A percentile compares a stretch with the other conserved stretches of the same genome.
Evolutionary conservation across 768 basidiomycete species (phyloP).

Genomic region (Trametes cinnabarina): DNA sequence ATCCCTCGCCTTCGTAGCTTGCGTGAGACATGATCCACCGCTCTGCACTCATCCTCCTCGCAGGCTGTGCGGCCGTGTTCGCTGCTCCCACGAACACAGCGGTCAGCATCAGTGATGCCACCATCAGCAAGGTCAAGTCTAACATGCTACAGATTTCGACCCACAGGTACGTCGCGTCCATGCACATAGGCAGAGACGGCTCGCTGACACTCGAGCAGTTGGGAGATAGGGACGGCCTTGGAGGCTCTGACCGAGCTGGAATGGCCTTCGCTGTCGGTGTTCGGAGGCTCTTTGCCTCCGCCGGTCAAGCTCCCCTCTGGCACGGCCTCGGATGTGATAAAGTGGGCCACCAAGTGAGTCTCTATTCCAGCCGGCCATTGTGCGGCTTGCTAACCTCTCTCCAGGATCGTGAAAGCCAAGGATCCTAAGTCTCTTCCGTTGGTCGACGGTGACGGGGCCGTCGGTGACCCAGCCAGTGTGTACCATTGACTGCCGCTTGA

Average conservation of each 20-base stretch:
- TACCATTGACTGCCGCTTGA: neutral
- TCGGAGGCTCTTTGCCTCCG: constrained; percentile 40
- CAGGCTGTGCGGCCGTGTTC: neutral
- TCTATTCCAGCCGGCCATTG: neutral
- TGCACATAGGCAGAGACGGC: neutral
- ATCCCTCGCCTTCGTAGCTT: neutral
- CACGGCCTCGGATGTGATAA: constrained; percentile 40
- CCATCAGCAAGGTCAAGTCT: constrained; percentile 27
- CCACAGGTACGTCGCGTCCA: constrained; percentile 22
- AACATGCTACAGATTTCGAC: constrained; percentile 29
- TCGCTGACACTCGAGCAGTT: constrained; percentile 35
- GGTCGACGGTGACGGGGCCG: constrained; percentile 47
- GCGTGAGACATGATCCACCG: constrained; percentile 6
- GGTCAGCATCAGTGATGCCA: constrained; percentile 25
- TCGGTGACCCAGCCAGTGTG: constrained; percentile 60
- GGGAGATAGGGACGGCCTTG: constrained; percentile 60
- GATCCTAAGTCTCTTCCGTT: constrained; percentile 40
- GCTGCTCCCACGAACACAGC: constrained; percentile 11
- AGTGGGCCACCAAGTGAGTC: constrained; percentile 40
- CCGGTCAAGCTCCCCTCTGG: constrained; percentile 34
- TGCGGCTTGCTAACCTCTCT: neutral
- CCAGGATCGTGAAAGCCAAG: constrained; percentile 39
- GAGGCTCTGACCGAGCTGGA: constrained; percentile 54
- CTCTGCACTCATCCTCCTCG: constrained; percentile 2
- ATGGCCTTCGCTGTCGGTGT: constrained; percentile 50